Evolutionary conservation across 1,139 yeast genomes (phyloP).

Genomic region (Candida tropicalis): DNA sequence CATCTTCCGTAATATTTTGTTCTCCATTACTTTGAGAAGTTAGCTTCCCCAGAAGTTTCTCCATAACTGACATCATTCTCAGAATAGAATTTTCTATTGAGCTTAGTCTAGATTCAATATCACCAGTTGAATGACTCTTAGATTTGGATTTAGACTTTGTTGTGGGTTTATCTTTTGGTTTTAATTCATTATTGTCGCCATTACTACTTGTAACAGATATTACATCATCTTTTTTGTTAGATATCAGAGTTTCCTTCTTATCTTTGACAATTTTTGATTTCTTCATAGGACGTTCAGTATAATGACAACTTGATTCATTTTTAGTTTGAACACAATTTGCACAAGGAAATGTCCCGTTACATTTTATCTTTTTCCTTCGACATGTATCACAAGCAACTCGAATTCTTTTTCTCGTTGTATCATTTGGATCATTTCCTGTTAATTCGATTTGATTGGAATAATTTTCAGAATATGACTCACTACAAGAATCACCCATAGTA

Average conservation of each 20-base stretch:
- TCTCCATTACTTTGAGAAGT: constrained; percentile 4
- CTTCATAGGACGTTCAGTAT: constrained; percentile 27
- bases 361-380: constrained; percentile 51
- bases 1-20: constrained; percentile 11
- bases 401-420: constrained; percentile 25
- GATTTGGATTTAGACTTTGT: background rate
- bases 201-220: background rate
- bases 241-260: background rate
- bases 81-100: constrained; percentile 10
- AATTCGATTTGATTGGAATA: constrained; percentile 2
- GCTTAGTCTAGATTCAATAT: constrained; percentile 4
- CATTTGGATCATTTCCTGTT: constrained; percentile 14
- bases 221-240: background rate
- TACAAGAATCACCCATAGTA: background rate
- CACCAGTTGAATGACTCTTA: too few species aligned
- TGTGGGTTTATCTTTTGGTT: background rate
- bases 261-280: constrained; percentile 14
- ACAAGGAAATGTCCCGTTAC: constrained; percentile 53
- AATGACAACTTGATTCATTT: constrained; percentile 26
- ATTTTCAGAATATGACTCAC: background rate
- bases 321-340: constrained; percentile 37
- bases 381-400: constrained; percentile 60
- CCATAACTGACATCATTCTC: constrained; percentile 12
- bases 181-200: background rate
- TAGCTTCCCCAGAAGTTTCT: constrained; percentile 5